Evolutionary conservation across 2,329 filamentous ascomycete species (phyloP), one percentile per base, ranked within the genome.

Genomic region (Pseudogymnoascus sp.): DNA sequence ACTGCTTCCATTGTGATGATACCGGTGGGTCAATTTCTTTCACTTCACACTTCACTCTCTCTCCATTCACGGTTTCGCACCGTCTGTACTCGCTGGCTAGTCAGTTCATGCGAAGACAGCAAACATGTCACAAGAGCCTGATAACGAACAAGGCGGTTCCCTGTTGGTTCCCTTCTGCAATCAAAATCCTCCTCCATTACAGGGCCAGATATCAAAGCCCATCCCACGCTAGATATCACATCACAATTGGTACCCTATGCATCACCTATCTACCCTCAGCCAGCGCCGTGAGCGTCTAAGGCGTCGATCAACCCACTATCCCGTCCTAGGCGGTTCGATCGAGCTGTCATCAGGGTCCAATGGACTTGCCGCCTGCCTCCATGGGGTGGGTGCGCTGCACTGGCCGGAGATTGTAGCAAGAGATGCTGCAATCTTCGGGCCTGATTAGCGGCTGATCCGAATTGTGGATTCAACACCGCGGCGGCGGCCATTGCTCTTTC

Each of bases 281-380:
- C 10, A 6, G 4, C 10, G 1, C n/a, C 26, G n/a, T 11, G 26
- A 53, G 14, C 47, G 7, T 53, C 10, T 53, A 53, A 53, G 47
- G 4, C 47, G 47, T 31, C 26, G 47, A 53, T 53, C 47, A 11
- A 11, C 47, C 47, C 47, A 31, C 47, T 1, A 16, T 31, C 26
- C 26, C 47, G 26, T 53, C 47, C 26, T 53, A 53, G 47, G 14
- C 24, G 4, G 8, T 31, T 31, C 47, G 47, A 31, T 31, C 47
- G 26, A 53, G 47, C 47, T 53, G 47, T 53, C 47, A 53, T 53
- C 26, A 53, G 47, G 47, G 26, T 53, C 47, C 47, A 53, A 53
- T 53, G 26, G 8, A 14, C 14, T 16, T 31, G 4, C 47, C 24
- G 47, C 47, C 47, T 53, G 47, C 47, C n/a, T 53, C 47, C 47